These are phyloP conservation scores for Chalara sp. DNA, from an alignment of 2,329 filamentous ascomycete species.

Conservation along the genomic window DNA sequence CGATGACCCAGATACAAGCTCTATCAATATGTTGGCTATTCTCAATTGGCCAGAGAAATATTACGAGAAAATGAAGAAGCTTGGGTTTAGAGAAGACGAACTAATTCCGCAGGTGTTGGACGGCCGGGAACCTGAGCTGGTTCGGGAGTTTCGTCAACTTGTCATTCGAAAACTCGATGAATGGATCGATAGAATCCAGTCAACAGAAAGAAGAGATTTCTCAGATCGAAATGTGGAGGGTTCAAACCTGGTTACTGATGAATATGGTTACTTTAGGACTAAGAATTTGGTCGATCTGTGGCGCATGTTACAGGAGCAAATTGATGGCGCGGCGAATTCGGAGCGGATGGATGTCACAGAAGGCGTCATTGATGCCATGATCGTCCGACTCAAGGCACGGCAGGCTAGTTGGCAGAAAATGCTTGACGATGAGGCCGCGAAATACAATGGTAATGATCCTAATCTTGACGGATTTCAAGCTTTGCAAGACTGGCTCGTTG, in stretches of 20 bases:
- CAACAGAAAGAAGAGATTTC: slow-evolving; percentile 76
- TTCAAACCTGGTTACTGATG: slow-evolving; percentile 74
- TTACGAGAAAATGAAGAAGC: slow-evolving; percentile 89
- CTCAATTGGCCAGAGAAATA: slow-evolving; percentile 95
- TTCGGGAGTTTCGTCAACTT: slow-evolving; percentile 88
- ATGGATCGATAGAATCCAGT: slow-evolving; percentile 93
- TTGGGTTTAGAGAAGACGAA: slow-evolving; percentile 73
- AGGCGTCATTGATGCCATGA: slow-evolving; percentile 94
- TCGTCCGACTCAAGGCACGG: slow-evolving; percentile 72
- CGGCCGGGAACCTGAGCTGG: slow-evolving; percentile 80
- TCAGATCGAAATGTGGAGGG: slow-evolving; percentile 66
- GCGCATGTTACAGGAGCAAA: slow-evolving; percentile 94
- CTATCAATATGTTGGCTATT: slow-evolving; percentile 82
- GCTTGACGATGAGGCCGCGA: slow-evolving; percentile 75
- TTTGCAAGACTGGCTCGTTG: slow-evolving; percentile 91
- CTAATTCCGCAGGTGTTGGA: slow-evolving; percentile 83
- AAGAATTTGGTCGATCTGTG: slow-evolving; percentile 91
- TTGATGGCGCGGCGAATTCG: slow-evolving; percentile 77
- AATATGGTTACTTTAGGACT: slow-evolving; percentile 86
- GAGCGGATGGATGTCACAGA: slow-evolving; percentile 86
- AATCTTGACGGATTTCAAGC: slow-evolving; percentile 66
- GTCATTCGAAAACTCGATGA: slow-evolving; percentile 95
- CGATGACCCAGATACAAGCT: slow-evolving; percentile 77
- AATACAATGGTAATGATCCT: slow-evolving; percentile 55
- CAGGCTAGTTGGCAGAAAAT: slow-evolving; percentile 84